These are phyloP conservation scores for Stentor coeruleus DNA, from an alignment of 73 alveolate species.

Conservation along the genomic window DNA sequence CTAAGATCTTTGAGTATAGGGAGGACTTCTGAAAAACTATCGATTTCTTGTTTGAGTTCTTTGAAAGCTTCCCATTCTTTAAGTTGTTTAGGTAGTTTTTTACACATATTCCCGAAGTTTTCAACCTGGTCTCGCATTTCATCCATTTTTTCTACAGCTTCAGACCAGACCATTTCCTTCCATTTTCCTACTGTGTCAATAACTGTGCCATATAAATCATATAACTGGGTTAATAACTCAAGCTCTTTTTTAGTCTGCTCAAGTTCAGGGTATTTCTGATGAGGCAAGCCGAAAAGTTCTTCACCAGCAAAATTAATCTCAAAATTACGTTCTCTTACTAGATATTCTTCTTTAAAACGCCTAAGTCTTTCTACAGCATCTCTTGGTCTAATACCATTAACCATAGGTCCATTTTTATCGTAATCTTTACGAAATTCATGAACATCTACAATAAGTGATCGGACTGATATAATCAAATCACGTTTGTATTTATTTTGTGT, in stretches of 20 bases:
- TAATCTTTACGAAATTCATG: conserved; percentile 92
- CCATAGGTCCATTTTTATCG: conserved; percentile 98
- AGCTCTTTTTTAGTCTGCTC: conserved; percentile 81
- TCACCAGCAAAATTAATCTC: conserved; percentile 85
- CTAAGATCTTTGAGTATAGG: conserved; percentile 87
- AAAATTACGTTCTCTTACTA: conserved; percentile 83
- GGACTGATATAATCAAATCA: conserved; percentile 52
- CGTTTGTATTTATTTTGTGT: conserved; percentile 57
- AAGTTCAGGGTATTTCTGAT: conserved; percentile 73
- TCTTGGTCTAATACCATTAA: conserved; percentile 91
- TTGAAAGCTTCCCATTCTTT: conserved; percentile 96
- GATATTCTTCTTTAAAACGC: conserved; percentile 93
- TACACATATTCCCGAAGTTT: conserved; percentile 79
- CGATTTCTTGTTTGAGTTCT: conserved; percentile 90
- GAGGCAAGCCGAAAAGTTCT: conserved; percentile 77
- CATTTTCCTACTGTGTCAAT: conserved; percentile 85
- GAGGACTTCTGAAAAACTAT: conserved; percentile 80
- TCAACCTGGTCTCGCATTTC: conserved; percentile 81
- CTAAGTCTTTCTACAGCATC: conserved; percentile 96
- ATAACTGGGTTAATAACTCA: conserved; percentile 72
- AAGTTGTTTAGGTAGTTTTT: conserved; percentile 89
- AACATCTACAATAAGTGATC: conserved; percentile 82
- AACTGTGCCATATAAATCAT: conserved; percentile 69
- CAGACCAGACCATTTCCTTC: conserved; percentile 92
- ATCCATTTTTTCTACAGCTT: conserved; percentile 78